Percentiles rank a stretch among this genome's conserved stretches.
phyloP scores from a whole-genome alignment of 768 basidiomycete species.

The Hericium rajendrae region DNA sequence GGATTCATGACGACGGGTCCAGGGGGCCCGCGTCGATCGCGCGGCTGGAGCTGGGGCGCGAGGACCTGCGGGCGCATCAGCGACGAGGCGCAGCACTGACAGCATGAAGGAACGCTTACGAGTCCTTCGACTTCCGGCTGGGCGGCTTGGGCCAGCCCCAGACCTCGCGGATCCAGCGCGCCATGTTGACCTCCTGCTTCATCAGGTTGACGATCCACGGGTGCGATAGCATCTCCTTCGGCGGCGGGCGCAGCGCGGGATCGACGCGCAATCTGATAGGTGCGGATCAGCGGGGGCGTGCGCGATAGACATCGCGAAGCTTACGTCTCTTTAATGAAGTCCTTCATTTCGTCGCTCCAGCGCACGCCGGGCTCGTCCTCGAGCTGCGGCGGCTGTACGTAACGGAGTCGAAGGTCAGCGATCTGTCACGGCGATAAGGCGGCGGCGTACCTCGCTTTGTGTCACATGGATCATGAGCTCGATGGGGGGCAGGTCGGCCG shows the following conservation, averaged over 20 bases:
- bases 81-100: neutral
- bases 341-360: conserved; percentile 84
- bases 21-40: neutral
- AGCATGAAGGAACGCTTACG: conserved; percentile 15
- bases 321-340: conserved; percentile 81
- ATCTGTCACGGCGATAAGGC: conserved; percentile 4
- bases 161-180: conserved; percentile 76
- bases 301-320: conserved; percentile 19
- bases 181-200: conserved; percentile 82
- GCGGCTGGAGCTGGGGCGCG: conserved; percentile 20
- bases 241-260: conserved; percentile 60
- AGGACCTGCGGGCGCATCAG: neutral
- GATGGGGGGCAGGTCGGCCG: conserved; percentile 84
- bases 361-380: conserved; percentile 56
- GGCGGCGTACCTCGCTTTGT: conserved; percentile 50
- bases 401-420: conserved; percentile 3
- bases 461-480: conserved; percentile 90
- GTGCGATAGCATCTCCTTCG: conserved; percentile 74
- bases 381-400: conserved; percentile 63
- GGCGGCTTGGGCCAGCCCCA: conserved; percentile 63
- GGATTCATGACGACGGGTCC: neutral
- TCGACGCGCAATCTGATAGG: conserved; percentile 57
- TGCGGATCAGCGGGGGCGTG: too few species aligned
- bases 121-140: conserved; percentile 18
- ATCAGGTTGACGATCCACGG: conserved; percentile 74